Evolutionary conservation across 202 grass and related monocot genomes (phyloP).

Genomic region (Elaeis oleifera): DNA sequence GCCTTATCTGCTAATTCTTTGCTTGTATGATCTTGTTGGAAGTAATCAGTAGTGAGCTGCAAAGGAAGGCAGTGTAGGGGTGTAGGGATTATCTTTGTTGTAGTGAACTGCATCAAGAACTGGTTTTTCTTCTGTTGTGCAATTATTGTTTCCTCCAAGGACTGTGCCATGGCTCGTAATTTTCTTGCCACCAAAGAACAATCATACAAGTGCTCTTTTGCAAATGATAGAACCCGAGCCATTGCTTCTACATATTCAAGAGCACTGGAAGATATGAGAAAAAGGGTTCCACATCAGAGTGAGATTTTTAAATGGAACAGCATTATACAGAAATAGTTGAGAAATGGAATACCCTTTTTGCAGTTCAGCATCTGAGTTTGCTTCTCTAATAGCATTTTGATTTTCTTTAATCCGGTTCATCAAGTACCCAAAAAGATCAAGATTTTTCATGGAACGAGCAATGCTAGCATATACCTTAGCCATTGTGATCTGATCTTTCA

Average conservation of each 20-base stretch:
- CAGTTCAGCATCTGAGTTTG: too few species aligned
- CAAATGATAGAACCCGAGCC: not conserved
- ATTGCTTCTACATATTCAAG: constrained; percentile 4
- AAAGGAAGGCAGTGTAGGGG: not conserved
- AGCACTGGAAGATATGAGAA: not conserved
- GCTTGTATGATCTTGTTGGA: not conserved
- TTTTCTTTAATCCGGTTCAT: too few species aligned
- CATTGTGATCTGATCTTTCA: too few species aligned
- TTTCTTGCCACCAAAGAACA: not conserved
- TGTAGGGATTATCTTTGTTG: not conserved
- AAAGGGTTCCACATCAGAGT: too few species aligned
- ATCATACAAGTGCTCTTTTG: not conserved
- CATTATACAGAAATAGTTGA: too few species aligned
- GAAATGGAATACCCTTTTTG: too few species aligned
- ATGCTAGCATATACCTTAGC: too few species aligned
- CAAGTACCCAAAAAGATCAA: too few species aligned
- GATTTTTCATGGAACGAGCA: too few species aligned
- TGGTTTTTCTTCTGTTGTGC: not conserved
- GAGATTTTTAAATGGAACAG: too few species aligned
- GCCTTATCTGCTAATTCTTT: not conserved
- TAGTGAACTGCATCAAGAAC: not conserved
- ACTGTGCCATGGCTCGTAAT: not conserved
- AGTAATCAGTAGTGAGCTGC: not conserved
- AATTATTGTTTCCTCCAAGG: not conserved
- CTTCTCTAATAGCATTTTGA: too few species aligned